phyloP scores from a whole-genome alignment of 2,329 filamentous ascomycete genomes.

The Calcarisporium arbuscula region DNA sequence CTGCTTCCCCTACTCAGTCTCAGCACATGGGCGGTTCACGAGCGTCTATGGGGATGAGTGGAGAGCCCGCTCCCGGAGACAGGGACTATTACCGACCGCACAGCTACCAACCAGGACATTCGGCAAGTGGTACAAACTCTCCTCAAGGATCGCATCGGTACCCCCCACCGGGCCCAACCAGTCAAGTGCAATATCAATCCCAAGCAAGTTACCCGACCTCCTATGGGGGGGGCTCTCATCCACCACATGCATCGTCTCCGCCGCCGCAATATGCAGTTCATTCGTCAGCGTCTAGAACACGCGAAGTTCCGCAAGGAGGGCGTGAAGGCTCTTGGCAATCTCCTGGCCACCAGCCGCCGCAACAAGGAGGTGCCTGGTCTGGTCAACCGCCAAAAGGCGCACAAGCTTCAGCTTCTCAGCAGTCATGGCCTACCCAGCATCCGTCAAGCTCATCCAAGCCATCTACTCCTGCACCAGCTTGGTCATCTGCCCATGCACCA shows the following conservation, averaged over 20 bases:
- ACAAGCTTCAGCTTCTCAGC: constrained; percentile 26
- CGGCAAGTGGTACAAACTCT: constrained; percentile 34
- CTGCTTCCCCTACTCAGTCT: constrained; percentile 41
- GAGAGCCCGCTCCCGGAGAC: constrained; percentile 28
- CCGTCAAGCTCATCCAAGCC: constrained; percentile 22
- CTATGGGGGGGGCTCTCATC: constrained; percentile 30
- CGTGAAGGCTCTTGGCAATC: constrained; percentile 29
- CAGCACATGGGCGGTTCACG: constrained; percentile 41
- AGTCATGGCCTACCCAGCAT: constrained; percentile 27
- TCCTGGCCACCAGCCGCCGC: constrained; percentile 16
- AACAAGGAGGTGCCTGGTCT: constrained; percentile 20
- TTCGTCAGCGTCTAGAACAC: constrained; percentile 33
- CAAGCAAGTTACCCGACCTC: constrained; percentile 37
- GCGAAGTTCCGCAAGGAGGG: constrained; percentile 34
- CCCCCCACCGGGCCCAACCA: constrained; percentile 31
- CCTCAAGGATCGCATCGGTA: constrained; percentile 43
- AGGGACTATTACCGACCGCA: constrained; percentile 44
- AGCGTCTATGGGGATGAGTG: constrained; percentile 32
- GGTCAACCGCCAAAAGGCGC: constrained; percentile 24
- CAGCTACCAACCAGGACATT: constrained; percentile 26
- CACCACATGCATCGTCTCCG: constrained; percentile 41
- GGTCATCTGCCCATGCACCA: constrained; percentile 26
- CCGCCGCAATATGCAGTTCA: constrained; percentile 49
- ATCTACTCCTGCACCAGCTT: constrained; percentile 25
- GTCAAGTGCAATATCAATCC: constrained; percentile 34